These are phyloP conservation scores for Colletotrichum euphorbiae DNA, from an alignment of 2,329 filamentous ascomycete species.

Conservation along the genomic window DNA sequence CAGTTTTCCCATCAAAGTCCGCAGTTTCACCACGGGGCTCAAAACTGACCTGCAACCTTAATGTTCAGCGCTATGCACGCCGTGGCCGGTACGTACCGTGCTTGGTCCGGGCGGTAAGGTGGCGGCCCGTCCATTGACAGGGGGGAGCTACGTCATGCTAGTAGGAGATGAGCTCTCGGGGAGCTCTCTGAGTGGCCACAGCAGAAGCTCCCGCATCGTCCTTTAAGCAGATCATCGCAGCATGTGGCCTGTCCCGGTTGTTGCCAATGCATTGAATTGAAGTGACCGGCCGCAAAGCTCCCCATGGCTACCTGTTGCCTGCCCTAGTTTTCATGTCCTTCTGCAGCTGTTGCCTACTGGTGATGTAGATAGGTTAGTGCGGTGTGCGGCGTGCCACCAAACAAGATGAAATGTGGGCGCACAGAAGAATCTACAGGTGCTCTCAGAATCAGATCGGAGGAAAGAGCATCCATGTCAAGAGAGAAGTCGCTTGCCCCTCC, in stretches of 20 bases:
- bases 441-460: not conserved
- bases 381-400: not conserved
- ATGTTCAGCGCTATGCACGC: constrained; percentile 36
- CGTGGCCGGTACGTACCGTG: constrained; percentile 19
- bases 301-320: not conserved
- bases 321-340: not conserved
- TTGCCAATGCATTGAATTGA: constrained; percentile 35
- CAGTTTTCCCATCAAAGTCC: constrained; percentile 24
- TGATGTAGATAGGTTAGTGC: not conserved
- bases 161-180: constrained; percentile 25
- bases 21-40: constrained; percentile 35
- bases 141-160: constrained; percentile 39
- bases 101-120: not conserved
- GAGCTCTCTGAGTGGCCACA: constrained; percentile 40
- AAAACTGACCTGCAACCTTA: constrained; percentile 40
- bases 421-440: constrained; percentile 1
- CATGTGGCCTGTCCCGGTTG: constrained; percentile 25
- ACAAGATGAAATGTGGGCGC: constrained; percentile 2
- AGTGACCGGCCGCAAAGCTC: constrained; percentile 22
- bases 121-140: constrained; percentile 17
- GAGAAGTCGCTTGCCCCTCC: not conserved
- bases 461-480: constrained; percentile 1
- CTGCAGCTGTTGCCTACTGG: not conserved
- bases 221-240: constrained; percentile 38
- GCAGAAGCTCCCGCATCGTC: constrained; percentile 33